A percentile compares a stretch with the other conserved stretches of the same genome.
Evolutionary conservation across 106 monocot genomes (phyloP).

Genomic region (Narthecium ossifragum): DNA sequence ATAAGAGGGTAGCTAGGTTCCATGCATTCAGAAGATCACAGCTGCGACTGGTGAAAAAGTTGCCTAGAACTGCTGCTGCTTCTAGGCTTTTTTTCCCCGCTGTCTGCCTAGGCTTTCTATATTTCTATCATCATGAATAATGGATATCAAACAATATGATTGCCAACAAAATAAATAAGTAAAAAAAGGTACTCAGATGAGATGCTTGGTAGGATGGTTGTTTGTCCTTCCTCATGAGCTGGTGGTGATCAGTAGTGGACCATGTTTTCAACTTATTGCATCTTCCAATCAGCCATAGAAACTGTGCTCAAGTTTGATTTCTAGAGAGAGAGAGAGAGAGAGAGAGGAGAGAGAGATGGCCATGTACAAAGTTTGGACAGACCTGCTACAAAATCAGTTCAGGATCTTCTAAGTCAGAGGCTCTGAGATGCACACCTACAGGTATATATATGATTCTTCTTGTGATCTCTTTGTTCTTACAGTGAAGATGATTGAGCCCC

Average conservation of each 20-base stretch:
- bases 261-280: no score
- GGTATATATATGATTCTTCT: constrained; percentile 18
- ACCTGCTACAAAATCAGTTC: no score
- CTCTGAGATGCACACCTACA: constrained; percentile 7
- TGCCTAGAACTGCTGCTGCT: not conserved
- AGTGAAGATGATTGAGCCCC: not conserved
- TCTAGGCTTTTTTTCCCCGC: not conserved
- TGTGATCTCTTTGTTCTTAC: constrained; percentile 1
- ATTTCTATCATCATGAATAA: constrained; percentile 5
- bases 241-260: no score
- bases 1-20: not conserved
- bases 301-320: not conserved
- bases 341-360: not conserved
- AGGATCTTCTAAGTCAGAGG: constrained; percentile 14
- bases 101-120: constrained; percentile 1
- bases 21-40: not conserved
- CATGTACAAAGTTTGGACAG: no score
- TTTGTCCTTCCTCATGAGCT: constrained; percentile 13
- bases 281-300: constrained; percentile 2
- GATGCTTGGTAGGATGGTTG: constrained; percentile 11
- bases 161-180: constrained; percentile 1
- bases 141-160: no score
- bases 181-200: constrained; percentile 10
- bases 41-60: not conserved
- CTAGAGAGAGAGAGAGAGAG: not conserved